Conservation (phyloP, 1,284 basidiomycete species). For the Ceratobasidium sp. region DNA sequence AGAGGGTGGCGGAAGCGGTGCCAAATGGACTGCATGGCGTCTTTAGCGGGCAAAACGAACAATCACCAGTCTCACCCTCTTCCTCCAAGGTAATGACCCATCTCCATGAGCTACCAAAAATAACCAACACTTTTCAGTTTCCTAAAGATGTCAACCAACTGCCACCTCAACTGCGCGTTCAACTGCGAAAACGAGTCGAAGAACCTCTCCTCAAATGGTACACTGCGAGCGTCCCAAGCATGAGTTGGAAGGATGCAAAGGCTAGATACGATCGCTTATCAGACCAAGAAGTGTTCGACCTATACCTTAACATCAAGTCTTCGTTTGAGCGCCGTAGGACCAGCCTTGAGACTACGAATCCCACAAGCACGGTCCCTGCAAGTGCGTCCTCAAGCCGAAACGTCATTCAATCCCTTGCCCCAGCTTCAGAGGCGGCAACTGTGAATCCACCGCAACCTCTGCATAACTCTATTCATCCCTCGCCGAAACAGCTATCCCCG, state of each 20-base stretch:
- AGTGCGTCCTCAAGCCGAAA: not conserved
- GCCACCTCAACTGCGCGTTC: not conserved
- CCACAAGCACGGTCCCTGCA: not conserved
- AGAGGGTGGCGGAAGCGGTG: not conserved
- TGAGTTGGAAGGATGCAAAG: slow-evolving; percentile 16
- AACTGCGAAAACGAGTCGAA: slow-evolving; percentile 4
- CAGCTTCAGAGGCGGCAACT: not conserved
- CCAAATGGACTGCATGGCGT: not conserved
- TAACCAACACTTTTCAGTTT: not conserved
- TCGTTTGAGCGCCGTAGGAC: not conserved
- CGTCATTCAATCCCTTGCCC: not conserved
- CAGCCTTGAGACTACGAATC: not conserved
- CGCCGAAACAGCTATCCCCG: not conserved
- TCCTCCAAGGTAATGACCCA: not conserved
- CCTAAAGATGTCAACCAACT: not conserved
- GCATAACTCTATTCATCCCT: not conserved
- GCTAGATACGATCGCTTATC: not conserved
- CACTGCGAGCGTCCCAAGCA: not conserved
- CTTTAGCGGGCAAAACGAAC: not conserved
- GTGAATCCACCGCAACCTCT: not conserved
- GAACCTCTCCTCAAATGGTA: slow-evolving; percentile 17
- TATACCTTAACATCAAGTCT: not conserved
- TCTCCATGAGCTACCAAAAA: not conserved
- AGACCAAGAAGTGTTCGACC: slow-evolving; percentile 21
- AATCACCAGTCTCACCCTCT: not conserved